Evolutionary conservation across 306 rosid species (phyloP), one percentile per base, ranked within the genome.

Genomic region (Citrullus amarus): DNA sequence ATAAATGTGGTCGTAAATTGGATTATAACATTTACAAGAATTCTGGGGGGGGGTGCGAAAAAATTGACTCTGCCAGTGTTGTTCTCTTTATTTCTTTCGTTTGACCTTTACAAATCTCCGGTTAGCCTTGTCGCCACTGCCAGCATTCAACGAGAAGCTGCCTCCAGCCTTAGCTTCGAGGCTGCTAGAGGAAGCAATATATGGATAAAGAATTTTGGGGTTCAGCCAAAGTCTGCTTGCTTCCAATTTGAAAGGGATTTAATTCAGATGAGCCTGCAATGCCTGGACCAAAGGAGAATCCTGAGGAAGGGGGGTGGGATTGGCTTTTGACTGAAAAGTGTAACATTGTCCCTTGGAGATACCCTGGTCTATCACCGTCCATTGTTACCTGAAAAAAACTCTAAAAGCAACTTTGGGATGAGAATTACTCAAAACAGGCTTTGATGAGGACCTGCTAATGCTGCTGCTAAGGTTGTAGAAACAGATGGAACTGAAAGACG

Each of bases 321-420:
- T 9, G 85, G 79, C 36, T 80, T 90, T 79, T 89, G 96, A 20
- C 84, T 83, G 80, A 92, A 89, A 59, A 57, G 77, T 69, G 95
- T 81, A 73, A 87, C 78, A 39, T 84, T 89, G 83, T 92, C 96
- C 96, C 81, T 92, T 96, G 2, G 96, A 93, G 95, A 90, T 89
- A 81, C 93, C 86, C 84, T 92, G 93, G 80, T 88, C 98, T 93
- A n/a, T 90, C 88, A 72, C 91, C 92, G 77, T 87, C 88, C 88
- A 79, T 82, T 90, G 84, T 85, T 90, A 78, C 82, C 86, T 1
- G 81, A 20, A 46, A 91, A 91, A 56, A 70, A 87, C 68, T 39
- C 81, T 67, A 67, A 87, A 85, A 43, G 81, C 0, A 16, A 85
- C 88, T 48, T 17, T 68, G 61, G 88, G 63, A 77, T 57, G 84